phyloP scores from a whole-genome alignment of 257 asterid species.

The Ophiorrhiza pumila region DNA sequence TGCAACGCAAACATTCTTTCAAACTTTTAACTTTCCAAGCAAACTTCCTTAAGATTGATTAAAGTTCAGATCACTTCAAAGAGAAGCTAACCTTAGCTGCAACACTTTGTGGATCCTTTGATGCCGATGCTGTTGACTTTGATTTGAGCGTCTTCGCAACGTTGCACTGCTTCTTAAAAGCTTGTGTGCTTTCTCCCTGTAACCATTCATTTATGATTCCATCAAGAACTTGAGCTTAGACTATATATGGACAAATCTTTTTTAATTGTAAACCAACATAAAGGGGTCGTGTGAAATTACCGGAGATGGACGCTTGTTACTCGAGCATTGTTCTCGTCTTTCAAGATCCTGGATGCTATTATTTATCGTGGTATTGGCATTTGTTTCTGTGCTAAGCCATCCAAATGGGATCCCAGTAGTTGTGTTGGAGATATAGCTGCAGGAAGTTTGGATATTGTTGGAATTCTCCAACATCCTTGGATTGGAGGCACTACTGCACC shows the following conservation, averaged over 20 bases:
- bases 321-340: conserved; percentile 29
- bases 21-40: neutral
- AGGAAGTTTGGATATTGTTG: conserved; percentile 28
- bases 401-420: conserved; percentile 28
- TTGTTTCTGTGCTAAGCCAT: conserved; percentile 47
- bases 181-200: conserved; percentile 59
- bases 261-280: no score
- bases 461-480: conserved; percentile 39
- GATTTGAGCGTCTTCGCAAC: conserved; percentile 46
- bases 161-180: conserved; percentile 61
- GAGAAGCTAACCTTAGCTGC: conserved; percentile 73
- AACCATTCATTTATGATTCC: neutral
- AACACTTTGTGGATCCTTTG: conserved; percentile 79
- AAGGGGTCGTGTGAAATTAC: conserved; percentile 30
- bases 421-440: conserved; percentile 26
- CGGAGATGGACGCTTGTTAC: conserved; percentile 49
- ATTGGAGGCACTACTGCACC: conserved; percentile 20
- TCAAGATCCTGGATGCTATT: conserved; percentile 30
- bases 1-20: conserved; percentile 31
- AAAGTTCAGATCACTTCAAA: neutral
- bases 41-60: neutral
- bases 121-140: conserved; percentile 28
- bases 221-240: neutral
- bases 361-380: conserved; percentile 14
- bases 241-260: neutral